Evolutionary conservation across 371 early-diverging fungal species (phyloP).

Genomic region (Nematocida ausubeli): DNA sequence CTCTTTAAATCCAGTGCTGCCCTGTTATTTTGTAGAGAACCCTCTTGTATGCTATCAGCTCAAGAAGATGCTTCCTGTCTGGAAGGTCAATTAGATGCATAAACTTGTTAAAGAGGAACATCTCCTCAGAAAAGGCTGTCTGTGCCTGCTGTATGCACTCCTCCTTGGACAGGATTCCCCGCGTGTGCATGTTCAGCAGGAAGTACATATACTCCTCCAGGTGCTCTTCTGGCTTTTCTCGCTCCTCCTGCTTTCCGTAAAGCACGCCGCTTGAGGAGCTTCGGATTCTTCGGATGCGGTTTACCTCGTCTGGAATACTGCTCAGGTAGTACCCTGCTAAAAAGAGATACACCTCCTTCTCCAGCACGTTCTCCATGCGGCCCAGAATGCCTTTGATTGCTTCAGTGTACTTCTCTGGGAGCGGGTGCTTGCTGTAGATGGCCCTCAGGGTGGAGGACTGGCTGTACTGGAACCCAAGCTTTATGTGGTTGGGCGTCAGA

Average conservation of each 20-base stretch:
- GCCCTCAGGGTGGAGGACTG: slow-evolving; percentile 18
- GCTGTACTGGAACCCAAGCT: slow-evolving; percentile 29
- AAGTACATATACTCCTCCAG: slow-evolving; percentile 55
- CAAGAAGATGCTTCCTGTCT: slow-evolving; percentile 31
- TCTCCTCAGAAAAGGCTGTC: slow-evolving; percentile 42
- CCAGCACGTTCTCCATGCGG: slow-evolving; percentile 19
- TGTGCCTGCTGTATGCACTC: slow-evolving; percentile 51
- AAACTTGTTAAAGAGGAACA: slow-evolving; percentile 49
- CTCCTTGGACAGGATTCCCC: slow-evolving; percentile 32
- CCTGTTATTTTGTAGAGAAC: slow-evolving; percentile 15
- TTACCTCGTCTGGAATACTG: slow-evolving; percentile 43
- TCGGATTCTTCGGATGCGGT: slow-evolving; percentile 49
- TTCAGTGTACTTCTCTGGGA: neutral
- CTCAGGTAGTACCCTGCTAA: slow-evolving; percentile 46
- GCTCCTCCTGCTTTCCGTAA: slow-evolving; percentile 49
- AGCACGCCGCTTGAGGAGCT: slow-evolving; percentile 48
- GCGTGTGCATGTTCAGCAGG: slow-evolving; percentile 35
- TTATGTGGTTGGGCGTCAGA: slow-evolving; percentile 12
- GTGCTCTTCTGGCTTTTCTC: slow-evolving; percentile 54
- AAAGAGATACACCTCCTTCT: slow-evolving; percentile 49
- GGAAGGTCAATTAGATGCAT: slow-evolving; percentile 43
- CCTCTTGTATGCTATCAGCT: slow-evolving; percentile 49
- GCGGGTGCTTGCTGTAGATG: slow-evolving; percentile 34
- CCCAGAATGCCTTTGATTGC: neutral
- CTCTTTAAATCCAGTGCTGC: no score